Base-by-base conservation (phyloP, 768 basidiomycete genomes). In the Amylocystis lapponica region DNA sequence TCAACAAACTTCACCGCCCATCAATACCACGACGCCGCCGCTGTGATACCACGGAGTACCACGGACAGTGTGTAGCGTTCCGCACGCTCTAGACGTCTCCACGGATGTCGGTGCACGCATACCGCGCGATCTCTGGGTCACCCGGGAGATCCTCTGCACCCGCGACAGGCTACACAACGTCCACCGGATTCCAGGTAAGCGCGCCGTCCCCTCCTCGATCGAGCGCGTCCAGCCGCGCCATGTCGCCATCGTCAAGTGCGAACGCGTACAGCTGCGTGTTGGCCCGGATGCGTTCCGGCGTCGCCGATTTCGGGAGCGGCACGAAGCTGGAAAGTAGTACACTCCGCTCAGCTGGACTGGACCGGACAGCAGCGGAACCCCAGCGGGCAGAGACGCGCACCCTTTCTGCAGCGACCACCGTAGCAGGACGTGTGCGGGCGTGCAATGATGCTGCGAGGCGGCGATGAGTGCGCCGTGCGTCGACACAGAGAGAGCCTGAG, bases 351-450 rank as follows among this genome's bases (percentile, higher is more conserved):
- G 16, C 17, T 33, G 31, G 9, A 19, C 32, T 8, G n/a, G 27
- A 10, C 16, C 27, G 23, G 17, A 19, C 9, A 13, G 26, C 3
- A 2, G 25, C 16, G 11, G n/a, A 9, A 35, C 4, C 19, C 13
- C 16, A 5, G 27, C 22, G 23, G 23, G 11, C 23, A n/a, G 36
- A 30, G 6, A 27, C 11, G 35, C 76, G 37, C 53, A 86, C 86
- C 81, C 81, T 56, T 75, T 78, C 60, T 97, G 94, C 33, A 97
- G 66, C 29, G 89, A 93, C 89, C 92, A 96, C 22, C 94, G 79
- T 43, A 96, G 66, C 14, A 95, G 74, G 37, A 95, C 71, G 54
- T 96, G 93, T 11, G 89, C 83, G 4, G 76, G 73, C 37, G 81
- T 78, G 40, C 75, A 74, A 16, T 61, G 59, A 49, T 81, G 62